Base-by-base conservation (phyloP, 331 rosid species). In the Erythrophleum ivorense region DNA sequence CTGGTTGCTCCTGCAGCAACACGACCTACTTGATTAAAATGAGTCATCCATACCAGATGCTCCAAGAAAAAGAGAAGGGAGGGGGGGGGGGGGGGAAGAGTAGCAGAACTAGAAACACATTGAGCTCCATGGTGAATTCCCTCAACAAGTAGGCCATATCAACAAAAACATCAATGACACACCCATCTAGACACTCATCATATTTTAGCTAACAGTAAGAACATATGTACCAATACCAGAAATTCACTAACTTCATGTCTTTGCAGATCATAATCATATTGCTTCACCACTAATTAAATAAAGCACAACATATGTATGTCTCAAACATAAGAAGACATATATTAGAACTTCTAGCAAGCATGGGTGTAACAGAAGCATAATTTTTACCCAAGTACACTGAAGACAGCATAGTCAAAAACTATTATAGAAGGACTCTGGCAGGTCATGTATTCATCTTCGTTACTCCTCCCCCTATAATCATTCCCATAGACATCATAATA, bases 1-100 rank as follows among this genome's bases (percentile, higher is more conserved):
- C 97, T 95, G 33, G 94, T 88, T 54, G 97, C 96, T 82, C 98
- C 98, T 95, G 85, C 85, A 76, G 71, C 34, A 6, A 19, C 54
- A 53, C 24, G 7, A 7, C 33, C 45, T 80, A 63, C 33, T 13
- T 52, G 8, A 31, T 52, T 6, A 70, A 70, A 70, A 19, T 9
- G 60, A 71, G 21, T 33, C 38, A 18, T 54, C 15, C 29, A 3
- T 34, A 19, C 19, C 53, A 74, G 45, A 55, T 18, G 50, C 50
- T 34, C 6, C 29, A 1, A 36, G 24, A 15, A 36, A 5, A 5
- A 33, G 7, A n/a, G 8, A 21, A n/a, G 8, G 9, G 29, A 24
- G 29, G 1, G 29, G 1, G 29, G 1, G 31, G 40, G n/a, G 41
- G 41, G 9, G 3, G 41, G 6, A 3, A 62, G 31, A 11, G 29